These are phyloP conservation scores for Haberlea rhodopensis DNA, from an alignment of 257 asterid genomes.

Conservation along the genomic window DNA sequence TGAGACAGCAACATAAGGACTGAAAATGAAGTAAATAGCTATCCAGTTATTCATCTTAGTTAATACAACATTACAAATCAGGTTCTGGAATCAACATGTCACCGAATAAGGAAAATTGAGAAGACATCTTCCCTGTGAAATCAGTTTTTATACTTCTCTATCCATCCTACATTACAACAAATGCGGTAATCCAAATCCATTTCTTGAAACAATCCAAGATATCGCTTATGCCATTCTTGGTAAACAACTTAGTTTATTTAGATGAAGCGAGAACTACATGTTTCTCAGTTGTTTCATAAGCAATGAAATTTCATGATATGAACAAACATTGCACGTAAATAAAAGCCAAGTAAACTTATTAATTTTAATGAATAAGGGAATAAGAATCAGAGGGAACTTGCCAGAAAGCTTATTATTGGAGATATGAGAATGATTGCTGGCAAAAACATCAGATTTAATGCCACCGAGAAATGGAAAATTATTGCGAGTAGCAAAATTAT, in stretches of 20 bases:
- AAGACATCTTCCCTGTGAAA: background rate
- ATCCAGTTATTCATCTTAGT: background rate
- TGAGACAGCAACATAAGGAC: no score
- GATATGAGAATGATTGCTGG: constrained; percentile 43
- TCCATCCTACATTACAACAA: no score
- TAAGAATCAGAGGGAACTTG: no score
- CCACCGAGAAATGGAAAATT: constrained; percentile 48
- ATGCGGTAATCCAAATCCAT: no score
- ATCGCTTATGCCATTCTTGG: no score
- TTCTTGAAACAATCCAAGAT: no score
- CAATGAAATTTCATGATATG: constrained; percentile 18
- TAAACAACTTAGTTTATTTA: background rate
- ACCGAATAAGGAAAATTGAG: no score
- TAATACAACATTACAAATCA: background rate
- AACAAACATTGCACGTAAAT: constrained; percentile 11
- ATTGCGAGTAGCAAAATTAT: constrained; percentile 45
- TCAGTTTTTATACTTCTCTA: no score
- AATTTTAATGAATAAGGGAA: no score
- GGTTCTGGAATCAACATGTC: background rate
- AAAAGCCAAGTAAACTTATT: background rate
- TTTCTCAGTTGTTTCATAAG: background rate
- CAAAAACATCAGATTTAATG: constrained; percentile 48
- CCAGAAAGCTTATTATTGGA: constrained; percentile 62
- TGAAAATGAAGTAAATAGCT: no score
- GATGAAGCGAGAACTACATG: background rate